A percentile compares a stretch with the other conserved stretches of the same genome.
These are phyloP conservation scores for Sporothrix brunneoviolacea DNA, from an alignment of 2,329 filamentous ascomycete species.

Conservation along the genomic window DNA sequence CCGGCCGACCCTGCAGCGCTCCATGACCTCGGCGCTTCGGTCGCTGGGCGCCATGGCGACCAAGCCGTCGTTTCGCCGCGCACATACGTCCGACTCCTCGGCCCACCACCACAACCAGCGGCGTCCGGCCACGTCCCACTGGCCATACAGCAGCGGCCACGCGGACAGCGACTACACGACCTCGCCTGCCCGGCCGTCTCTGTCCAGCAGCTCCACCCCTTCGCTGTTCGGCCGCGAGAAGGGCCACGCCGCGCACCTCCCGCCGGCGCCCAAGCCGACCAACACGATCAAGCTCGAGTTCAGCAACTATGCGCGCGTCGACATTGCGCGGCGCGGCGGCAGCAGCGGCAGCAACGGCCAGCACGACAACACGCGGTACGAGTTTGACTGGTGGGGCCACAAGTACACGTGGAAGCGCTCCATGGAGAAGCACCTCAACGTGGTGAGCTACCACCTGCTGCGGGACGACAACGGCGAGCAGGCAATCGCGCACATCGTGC, in stretches of 20 bases:
- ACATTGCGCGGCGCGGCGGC: slow-evolving; percentile 63
- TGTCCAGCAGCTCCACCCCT: slow-evolving; percentile 19
- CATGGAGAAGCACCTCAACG: slow-evolving; percentile 58
- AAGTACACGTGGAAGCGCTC: slow-evolving; percentile 78
- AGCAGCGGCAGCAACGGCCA: neutral
- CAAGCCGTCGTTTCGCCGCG: slow-evolving; percentile 29
- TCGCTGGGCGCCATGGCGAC: slow-evolving; percentile 29
- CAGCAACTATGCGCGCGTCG: slow-evolving; percentile 91
- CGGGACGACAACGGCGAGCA: slow-evolving; percentile 51
- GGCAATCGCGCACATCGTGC: slow-evolving; percentile 77
- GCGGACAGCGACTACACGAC: slow-evolving; percentile 26
- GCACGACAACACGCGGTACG: slow-evolving; percentile 58
- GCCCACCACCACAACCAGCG: neutral
- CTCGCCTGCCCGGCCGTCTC: neutral
- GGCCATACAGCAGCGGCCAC: slow-evolving; percentile 22
- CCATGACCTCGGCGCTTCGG: slow-evolving; percentile 42
- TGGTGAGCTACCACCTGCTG: slow-evolving; percentile 73
- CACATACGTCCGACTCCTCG: slow-evolving; percentile 1
- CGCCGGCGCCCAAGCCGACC: slow-evolving; percentile 44
- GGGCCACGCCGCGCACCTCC: slow-evolving; percentile 17
- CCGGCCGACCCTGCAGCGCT: slow-evolving; percentile 38
- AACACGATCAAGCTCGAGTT: slow-evolving; percentile 89
- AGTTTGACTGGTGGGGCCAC: slow-evolving; percentile 90
- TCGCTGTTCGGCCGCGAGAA: slow-evolving; percentile 22
- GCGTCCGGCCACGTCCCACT: slow-evolving; percentile 23